Base-by-base conservation (phyloP, 2,329 filamentous ascomycete genomes). In the Colletotrichum sp. region DNA sequence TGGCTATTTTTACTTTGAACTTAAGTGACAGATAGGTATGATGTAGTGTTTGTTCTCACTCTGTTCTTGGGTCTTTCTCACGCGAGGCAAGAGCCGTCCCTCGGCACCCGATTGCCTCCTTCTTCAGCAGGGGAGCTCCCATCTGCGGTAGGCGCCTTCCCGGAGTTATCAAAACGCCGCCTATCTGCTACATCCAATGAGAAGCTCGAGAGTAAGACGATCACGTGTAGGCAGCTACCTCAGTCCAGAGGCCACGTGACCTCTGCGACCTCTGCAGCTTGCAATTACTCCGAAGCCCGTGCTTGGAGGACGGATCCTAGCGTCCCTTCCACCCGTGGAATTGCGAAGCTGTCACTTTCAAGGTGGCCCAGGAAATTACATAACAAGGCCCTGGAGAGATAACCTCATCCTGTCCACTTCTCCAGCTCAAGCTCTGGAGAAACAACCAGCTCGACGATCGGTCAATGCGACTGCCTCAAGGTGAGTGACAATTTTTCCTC, bases 281-380 rank as follows among this genome's bases (percentile, higher is more conserved):
- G 21, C 48, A 63, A 43, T 75, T 67, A 32, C 55, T 59, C 72
- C 48, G 60, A 74, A 15, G 21, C 61, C 70, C 72, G 61, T 66
- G 48, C 61, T 60, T 52, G 68, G 15, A 63, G 36, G 55, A 64
- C 24, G 69, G 70, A 36, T 39, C 69, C 67, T 52, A 67, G 6
- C 12, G 48, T 55, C 65, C 63, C n/a, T 63, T 39, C 30, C n/a
- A 55, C 32, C 61, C 52, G 52, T 52, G 39, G 24, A 52, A 75
- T 48, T 15, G 70, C 48, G 73, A 75, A 73, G 74, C 70, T 73
- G 74, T 76, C 70, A 76, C 74, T 69, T 74, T 76, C 18, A 30
- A 75, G 28, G 65, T 66, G 64, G 68, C 64, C 21, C 28, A 64
- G 70, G 70, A 76, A 76, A 76, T 76, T 76, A 74, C 73, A 34